Evolutionary conservation across 1,139 yeast genomes (phyloP).

Genomic region (Protomyces lactucae-debilis): DNA sequence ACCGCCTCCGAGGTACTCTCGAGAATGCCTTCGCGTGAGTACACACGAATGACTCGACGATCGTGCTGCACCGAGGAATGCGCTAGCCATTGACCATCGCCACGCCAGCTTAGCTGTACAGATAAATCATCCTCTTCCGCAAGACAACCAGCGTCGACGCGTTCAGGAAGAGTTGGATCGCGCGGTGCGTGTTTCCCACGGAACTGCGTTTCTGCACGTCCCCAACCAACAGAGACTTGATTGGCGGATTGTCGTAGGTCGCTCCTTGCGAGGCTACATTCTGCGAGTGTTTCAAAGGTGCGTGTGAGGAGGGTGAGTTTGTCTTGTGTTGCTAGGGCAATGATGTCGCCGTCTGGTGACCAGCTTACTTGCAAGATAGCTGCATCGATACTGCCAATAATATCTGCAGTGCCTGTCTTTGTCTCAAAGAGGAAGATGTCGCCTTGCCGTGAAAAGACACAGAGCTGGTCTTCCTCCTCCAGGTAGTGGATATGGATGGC

Average conservation of each 20-base stretch:
- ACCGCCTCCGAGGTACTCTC: conserved; percentile 89
- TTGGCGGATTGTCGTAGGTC: conserved; percentile 66
- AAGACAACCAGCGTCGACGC: conserved; percentile 58
- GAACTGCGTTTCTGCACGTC: conserved; percentile 93
- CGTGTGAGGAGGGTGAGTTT: conserved; percentile 57
- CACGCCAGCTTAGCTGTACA: conserved; percentile 76
- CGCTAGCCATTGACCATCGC: conserved; percentile 82
- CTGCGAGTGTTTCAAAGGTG: conserved; percentile 73
- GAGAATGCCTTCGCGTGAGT: conserved; percentile 61
- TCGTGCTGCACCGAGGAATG: conserved; percentile 55
- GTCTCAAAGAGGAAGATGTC: conserved; percentile 35
- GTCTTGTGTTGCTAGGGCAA: conserved; percentile 51
- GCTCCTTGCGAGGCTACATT: conserved; percentile 52
- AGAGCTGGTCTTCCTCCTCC: conserved; percentile 23
- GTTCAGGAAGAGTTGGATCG: conserved; percentile 88
- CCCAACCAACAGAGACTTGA: conserved; percentile 98
- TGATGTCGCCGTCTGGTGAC: conserved; percentile 89
- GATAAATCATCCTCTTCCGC: conserved; percentile 45
- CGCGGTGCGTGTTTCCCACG: conserved; percentile 88
- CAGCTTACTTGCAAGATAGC: conserved; percentile 72
- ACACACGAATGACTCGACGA: conserved; percentile 80
- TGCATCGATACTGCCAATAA: conserved; percentile 79
- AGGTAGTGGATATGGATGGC: background rate
- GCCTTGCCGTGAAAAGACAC: conserved; percentile 39
- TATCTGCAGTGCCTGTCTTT: conserved; percentile 44